phyloP scores from a whole-genome alignment of 257 asterid species.

The Plantago major region DNA sequence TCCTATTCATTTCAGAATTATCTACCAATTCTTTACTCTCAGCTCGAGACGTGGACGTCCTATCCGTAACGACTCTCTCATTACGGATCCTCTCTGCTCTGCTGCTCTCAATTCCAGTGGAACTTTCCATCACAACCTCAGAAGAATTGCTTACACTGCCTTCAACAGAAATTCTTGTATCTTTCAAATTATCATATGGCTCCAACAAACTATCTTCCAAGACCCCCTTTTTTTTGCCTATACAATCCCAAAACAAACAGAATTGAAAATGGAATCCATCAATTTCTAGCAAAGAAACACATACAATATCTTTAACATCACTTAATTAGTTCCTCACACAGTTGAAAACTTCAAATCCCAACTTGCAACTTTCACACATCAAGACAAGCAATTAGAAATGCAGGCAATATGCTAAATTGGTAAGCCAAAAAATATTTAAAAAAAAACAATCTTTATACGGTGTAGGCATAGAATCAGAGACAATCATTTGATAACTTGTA shows the following conservation, averaged over 20 bases:
- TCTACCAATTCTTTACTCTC: constrained; percentile 32
- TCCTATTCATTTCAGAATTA: constrained; percentile 31
- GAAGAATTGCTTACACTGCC: constrained; percentile 28
- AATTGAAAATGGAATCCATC: constrained; percentile 6
- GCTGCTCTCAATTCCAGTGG: constrained; percentile 25
- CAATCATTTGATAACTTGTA: background rate
- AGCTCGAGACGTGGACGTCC: constrained; percentile 30
- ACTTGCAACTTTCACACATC: no score
- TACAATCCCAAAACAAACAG: constrained; percentile 22
- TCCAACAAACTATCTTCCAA: constrained; percentile 44
- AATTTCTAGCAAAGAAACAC: background rate
- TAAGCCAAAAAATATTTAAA: no score
- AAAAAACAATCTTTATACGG: no score
- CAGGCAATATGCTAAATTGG: no score
- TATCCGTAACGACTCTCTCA: constrained; percentile 31
- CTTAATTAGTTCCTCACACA: background rate
- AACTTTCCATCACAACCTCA: constrained; percentile 33
- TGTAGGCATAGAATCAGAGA: no score
- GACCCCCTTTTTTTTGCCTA: constrained; percentile 63
- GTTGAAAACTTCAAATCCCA: no score
- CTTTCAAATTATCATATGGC: constrained; percentile 38
- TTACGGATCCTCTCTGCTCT: constrained; percentile 24
- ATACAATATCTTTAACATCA: background rate
- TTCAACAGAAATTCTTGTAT: constrained; percentile 33
- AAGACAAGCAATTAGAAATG: no score